These are phyloP conservation scores for Botrytis aclada DNA, from an alignment of 2,329 filamentous ascomycete genomes.

Conservation along the genomic window DNA sequence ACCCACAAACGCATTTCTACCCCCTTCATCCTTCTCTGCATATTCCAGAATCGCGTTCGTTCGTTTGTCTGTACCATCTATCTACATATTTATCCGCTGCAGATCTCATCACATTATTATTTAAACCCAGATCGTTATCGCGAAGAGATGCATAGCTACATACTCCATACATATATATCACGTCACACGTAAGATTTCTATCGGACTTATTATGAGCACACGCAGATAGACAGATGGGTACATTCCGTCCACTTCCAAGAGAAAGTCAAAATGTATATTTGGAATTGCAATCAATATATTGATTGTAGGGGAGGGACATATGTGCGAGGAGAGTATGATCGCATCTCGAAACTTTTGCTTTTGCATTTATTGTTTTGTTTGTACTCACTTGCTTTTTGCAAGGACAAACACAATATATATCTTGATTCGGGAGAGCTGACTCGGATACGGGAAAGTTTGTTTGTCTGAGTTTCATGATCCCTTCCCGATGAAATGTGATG, in stretches of 20 bases:
- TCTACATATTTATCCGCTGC: slow-evolving; percentile 11
- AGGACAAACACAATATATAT: not conserved
- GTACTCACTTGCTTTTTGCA: slow-evolving; percentile 9
- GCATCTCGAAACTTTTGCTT: not conserved
- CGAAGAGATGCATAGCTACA: not conserved
- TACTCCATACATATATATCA: not conserved
- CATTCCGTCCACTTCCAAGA: not conserved
- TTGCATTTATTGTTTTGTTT: slow-evolving; percentile 8
- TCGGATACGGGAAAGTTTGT: slow-evolving; percentile 10
- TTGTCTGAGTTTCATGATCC: slow-evolving; percentile 12
- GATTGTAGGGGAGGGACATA: not conserved
- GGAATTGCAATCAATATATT: not conserved
- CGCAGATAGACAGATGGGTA: not conserved
- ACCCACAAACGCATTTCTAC: not conserved
- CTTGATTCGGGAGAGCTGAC: slow-evolving; percentile 7
- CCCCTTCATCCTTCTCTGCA: slow-evolving; percentile 15
- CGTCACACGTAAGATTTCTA: not conserved
- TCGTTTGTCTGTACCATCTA: not conserved
- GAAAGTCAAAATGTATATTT: not conserved
- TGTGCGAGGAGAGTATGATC: not conserved
- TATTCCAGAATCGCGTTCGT: slow-evolving; percentile 19
- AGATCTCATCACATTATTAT: slow-evolving; percentile 3
- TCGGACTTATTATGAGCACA: not conserved
- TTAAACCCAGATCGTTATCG: not conserved
- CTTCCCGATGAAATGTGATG: slow-evolving; percentile 13